phyloP scores from a whole-genome alignment of 2,329 filamentous ascomycete species.

The Colletotrichum agaves region DNA sequence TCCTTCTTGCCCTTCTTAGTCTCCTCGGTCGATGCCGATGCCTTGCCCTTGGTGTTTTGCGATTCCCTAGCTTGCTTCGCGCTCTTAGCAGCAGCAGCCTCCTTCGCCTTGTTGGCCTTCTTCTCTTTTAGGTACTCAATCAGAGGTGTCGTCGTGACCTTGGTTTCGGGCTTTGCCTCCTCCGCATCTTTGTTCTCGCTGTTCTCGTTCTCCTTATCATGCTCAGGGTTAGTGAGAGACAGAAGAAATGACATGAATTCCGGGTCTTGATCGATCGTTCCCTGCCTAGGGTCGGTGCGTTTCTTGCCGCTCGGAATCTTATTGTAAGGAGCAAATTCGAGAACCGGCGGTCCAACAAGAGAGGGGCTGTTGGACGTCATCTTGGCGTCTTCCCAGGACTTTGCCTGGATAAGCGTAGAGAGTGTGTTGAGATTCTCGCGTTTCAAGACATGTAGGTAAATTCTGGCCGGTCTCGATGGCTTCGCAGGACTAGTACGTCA shows the following conservation, averaged over 20 bases:
- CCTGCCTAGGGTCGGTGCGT: constrained; percentile 85
- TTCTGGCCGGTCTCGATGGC: constrained; percentile 81
- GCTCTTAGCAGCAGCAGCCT: constrained; percentile 63
- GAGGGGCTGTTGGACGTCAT: constrained; percentile 77
- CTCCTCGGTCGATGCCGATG: constrained; percentile 53
- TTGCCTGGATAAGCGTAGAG: constrained; percentile 74
- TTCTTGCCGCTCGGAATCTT: constrained; percentile 81
- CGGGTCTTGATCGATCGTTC: constrained; percentile 94
- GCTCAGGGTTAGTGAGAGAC: constrained; percentile 77
- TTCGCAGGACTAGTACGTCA: constrained; percentile 79
- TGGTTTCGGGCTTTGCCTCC: constrained; percentile 63
- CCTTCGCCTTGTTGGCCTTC: constrained; percentile 79
- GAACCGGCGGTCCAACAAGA: constrained; percentile 79
- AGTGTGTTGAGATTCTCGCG: constrained; percentile 74
- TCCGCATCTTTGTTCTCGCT: constrained; percentile 57
- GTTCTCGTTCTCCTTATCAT: constrained; percentile 59
- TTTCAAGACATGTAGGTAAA: constrained; percentile 84
- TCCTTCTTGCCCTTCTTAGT: constrained; percentile 68
- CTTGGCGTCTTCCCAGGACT: constrained; percentile 83
- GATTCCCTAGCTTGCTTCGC: constrained; percentile 68
- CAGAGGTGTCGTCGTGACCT: constrained; percentile 84
- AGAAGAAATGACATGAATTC: constrained; percentile 96
- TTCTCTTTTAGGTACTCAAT: constrained; percentile 93
- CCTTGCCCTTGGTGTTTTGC: constrained; percentile 60
- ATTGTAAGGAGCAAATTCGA: constrained; percentile 87